Percentiles rank a stretch among this genome's conserved stretches.
These are phyloP conservation scores for Macaranga tanarius DNA, from an alignment of 441 rosid species.

Conservation along the genomic window DNA sequence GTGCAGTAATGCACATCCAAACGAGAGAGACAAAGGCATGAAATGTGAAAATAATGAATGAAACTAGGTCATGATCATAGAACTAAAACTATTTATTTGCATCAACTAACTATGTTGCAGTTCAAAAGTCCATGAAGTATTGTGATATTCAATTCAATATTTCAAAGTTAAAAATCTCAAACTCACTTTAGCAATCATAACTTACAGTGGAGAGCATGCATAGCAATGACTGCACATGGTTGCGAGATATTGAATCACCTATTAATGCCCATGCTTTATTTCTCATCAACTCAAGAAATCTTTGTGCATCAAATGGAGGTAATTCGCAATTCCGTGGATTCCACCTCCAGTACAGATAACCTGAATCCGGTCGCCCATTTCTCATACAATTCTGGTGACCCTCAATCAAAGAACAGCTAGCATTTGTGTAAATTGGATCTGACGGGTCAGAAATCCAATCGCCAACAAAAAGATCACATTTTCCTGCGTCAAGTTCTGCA, in stretches of 20 bases:
- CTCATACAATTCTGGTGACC: slow-evolving; percentile 84
- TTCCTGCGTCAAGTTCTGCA: slow-evolving; percentile 44
- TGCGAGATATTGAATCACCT: slow-evolving; percentile 94
- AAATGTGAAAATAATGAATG: neutral
- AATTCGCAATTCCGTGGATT: slow-evolving; percentile 64
- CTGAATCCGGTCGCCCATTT: slow-evolving; percentile 80
- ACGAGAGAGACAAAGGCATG: too few species aligned
- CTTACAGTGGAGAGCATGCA: slow-evolving; percentile 82
- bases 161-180: slow-evolving; percentile 14
- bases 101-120: neutral
- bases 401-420: slow-evolving; percentile 64
- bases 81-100: neutral
- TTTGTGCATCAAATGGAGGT: slow-evolving; percentile 61
- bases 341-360: slow-evolving; percentile 88
- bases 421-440: slow-evolving; percentile 73
- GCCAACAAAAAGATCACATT: slow-evolving; percentile 71
- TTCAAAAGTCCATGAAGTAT: neutral
- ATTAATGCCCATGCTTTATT: slow-evolving; percentile 75
- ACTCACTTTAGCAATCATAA: neutral
- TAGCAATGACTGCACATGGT: slow-evolving; percentile 78
- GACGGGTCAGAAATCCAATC: slow-evolving; percentile 76
- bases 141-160: slow-evolving; percentile 7
- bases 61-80: neutral
- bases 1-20: neutral
- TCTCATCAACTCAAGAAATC: slow-evolving; percentile 74